Evolutionary conservation across 73 alveolate species (phyloP).

Genomic region (Paraurostyla sp.): DNA sequence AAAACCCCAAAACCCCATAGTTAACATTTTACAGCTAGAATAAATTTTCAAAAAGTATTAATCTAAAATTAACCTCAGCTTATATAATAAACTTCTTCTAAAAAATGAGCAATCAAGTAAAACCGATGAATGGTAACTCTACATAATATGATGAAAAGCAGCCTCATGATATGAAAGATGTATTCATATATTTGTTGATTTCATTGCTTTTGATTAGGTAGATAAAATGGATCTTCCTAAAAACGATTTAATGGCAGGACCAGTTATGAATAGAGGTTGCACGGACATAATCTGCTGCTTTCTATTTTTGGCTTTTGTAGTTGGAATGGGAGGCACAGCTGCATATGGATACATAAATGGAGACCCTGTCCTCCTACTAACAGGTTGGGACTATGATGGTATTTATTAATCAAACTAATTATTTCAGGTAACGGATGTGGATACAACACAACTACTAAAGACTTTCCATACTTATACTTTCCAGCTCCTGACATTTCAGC

Average conservation of each 20-base stretch:
- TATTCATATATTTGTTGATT: background rate
- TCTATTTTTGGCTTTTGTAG: constrained; percentile 82
- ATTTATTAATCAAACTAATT: constrained; percentile 51
- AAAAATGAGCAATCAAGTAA: background rate
- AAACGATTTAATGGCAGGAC: constrained; percentile 89
- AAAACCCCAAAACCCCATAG: too few relatives aligned
- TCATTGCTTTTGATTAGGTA: background rate
- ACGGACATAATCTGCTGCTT: constrained; percentile 94
- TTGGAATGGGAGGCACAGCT: constrained; percentile 83
- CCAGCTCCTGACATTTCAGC: constrained; percentile 63
- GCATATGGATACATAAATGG: constrained; percentile 89
- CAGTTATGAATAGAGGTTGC: constrained; percentile 91
- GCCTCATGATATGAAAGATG: constrained; percentile 47
- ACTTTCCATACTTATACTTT: constrained; percentile 72
- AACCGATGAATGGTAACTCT: background rate
- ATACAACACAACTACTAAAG: constrained; percentile 55
- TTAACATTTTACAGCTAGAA: too few relatives aligned
- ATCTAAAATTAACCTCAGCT: too few relatives aligned
- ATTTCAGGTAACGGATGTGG: constrained; percentile 81
- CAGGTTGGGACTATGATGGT: constrained; percentile 91
- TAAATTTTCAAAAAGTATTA: too few relatives aligned
- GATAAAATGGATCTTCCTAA: constrained; percentile 42
- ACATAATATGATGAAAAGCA: background rate
- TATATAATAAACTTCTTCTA: too few relatives aligned
- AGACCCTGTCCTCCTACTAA: constrained; percentile 83